Percentiles rank a stretch among this genome's conserved stretches.
Conservation (phyloP, 73 alveolate genomes). For the Tetrahymena thermophila region DNA sequence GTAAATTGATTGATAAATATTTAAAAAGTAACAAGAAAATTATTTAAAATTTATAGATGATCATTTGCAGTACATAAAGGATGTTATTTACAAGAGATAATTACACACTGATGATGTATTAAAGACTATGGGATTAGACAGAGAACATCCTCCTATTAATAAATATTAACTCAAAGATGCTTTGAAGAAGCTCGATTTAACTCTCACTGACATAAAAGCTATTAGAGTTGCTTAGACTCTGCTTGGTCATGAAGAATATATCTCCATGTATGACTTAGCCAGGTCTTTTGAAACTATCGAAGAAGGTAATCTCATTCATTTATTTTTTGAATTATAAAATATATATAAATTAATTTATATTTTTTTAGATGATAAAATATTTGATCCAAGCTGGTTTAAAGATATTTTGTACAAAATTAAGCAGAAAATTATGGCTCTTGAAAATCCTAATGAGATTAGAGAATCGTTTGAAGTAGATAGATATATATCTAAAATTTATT, state of each 20-base stretch:
- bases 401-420: constrained; percentile 25
- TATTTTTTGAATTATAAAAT: background rate
- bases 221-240: constrained; percentile 15
- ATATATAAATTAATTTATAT: background rate
- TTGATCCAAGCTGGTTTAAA: constrained; percentile 33
- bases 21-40: background rate
- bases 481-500: background rate
- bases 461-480: constrained; percentile 11
- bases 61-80: constrained; percentile 28
- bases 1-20: background rate
- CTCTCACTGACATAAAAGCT: constrained; percentile 21
- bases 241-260: constrained; percentile 15
- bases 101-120: constrained; percentile 39
- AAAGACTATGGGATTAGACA: constrained; percentile 25
- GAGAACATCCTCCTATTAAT: constrained; percentile 33
- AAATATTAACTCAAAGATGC: constrained; percentile 13
- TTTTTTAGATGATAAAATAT: background rate
- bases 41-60: constrained; percentile 9
- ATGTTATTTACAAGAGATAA: constrained; percentile 33
- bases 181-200: constrained; percentile 27
- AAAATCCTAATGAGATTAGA: background rate
- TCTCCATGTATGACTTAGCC: constrained; percentile 23
- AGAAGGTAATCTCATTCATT: background rate
- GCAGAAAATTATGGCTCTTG: constrained; percentile 7
- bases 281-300: constrained; percentile 23